These are phyloP conservation scores for Lactifluus piperatus DNA, from an alignment of 768 basidiomycete species.

Conservation along the genomic window DNA sequence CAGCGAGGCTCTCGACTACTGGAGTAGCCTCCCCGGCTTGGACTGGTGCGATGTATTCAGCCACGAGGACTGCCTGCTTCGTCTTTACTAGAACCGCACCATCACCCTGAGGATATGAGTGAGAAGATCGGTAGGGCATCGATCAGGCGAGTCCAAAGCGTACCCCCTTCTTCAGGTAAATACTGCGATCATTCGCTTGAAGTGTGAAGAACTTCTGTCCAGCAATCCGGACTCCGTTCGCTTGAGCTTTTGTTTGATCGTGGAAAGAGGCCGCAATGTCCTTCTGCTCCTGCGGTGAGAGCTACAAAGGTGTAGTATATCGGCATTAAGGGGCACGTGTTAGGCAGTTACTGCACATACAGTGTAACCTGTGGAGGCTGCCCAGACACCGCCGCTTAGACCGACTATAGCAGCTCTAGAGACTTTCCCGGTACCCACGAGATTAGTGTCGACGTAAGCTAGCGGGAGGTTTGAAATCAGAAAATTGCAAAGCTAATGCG, in stretches of 20 bases:
- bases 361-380: slow-evolving; percentile 45
- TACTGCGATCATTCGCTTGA: slow-evolving; percentile 37
- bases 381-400: slow-evolving; percentile 71
- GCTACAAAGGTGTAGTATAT: slow-evolving; percentile 31
- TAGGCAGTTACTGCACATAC: slow-evolving; percentile 32
- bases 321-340: not conserved
- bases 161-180: slow-evolving; percentile 75
- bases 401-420: slow-evolving; percentile 73
- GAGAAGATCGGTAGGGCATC: not conserved
- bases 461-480: slow-evolving; percentile 4
- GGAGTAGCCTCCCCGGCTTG: slow-evolving; percentile 60
- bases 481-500: not conserved
- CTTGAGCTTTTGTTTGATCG: slow-evolving; percentile 34
- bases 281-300: slow-evolving; percentile 56
- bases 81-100: slow-evolving; percentile 73
- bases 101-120: slow-evolving; percentile 42
- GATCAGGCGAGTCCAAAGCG: slow-evolving; percentile 26
- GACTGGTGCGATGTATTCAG: slow-evolving; percentile 56
- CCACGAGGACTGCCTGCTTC: slow-evolving; percentile 75
- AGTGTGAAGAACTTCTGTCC: slow-evolving; percentile 73
- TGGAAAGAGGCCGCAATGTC: slow-evolving; percentile 42
- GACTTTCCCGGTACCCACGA: slow-evolving; percentile 67
- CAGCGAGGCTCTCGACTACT: slow-evolving; percentile 60
- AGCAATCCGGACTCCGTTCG: slow-evolving; percentile 52
- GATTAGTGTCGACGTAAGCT: slow-evolving; percentile 80